These are phyloP conservation scores for Trypethelium eluteriae DNA, from an alignment of 495 filamentous ascomycete genomes.

Conservation along the genomic window DNA sequence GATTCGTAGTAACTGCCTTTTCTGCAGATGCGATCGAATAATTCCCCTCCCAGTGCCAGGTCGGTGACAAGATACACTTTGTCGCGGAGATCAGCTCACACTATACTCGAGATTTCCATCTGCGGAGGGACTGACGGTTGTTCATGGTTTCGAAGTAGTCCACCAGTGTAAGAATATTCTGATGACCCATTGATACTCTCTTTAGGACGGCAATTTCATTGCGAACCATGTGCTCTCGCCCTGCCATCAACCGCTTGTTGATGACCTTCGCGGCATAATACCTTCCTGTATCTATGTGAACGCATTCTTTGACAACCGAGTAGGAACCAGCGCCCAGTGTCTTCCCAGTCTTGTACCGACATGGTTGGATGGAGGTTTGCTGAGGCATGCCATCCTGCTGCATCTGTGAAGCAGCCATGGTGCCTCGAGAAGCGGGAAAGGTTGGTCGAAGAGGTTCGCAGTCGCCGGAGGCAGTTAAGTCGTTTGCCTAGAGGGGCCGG, in stretches of 20 bases:
- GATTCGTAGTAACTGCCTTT: slow-evolving; percentile 98
- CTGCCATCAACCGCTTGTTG: slow-evolving; percentile 96
- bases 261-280: slow-evolving; percentile 99
- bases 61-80: slow-evolving; percentile 93
- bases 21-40: slow-evolving; percentile 96
- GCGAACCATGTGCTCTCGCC: slow-evolving; percentile 96
- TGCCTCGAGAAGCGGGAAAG: neutral
- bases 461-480: neutral
- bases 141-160: slow-evolving; percentile 99
- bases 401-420: neutral
- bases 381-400: slow-evolving; percentile 1
- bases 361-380: slow-evolving; percentile 50
- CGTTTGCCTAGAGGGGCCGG: neutral
- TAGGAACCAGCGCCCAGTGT: slow-evolving; percentile 93
- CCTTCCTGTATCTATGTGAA: slow-evolving; percentile 93
- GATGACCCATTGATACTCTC: slow-evolving; percentile 92
- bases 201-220: slow-evolving; percentile 98
- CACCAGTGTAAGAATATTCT: slow-evolving; percentile 93
- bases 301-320: slow-evolving; percentile 98
- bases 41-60: slow-evolving; percentile 89
- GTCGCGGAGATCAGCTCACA: neutral
- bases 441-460: neutral
- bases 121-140: slow-evolving; percentile 52
- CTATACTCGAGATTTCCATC: neutral
- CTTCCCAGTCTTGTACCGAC: slow-evolving; percentile 97